Evolutionary conservation across 2,329 filamentous ascomycete genomes (phyloP).

Genomic region (Trichocomaceae sp.): DNA sequence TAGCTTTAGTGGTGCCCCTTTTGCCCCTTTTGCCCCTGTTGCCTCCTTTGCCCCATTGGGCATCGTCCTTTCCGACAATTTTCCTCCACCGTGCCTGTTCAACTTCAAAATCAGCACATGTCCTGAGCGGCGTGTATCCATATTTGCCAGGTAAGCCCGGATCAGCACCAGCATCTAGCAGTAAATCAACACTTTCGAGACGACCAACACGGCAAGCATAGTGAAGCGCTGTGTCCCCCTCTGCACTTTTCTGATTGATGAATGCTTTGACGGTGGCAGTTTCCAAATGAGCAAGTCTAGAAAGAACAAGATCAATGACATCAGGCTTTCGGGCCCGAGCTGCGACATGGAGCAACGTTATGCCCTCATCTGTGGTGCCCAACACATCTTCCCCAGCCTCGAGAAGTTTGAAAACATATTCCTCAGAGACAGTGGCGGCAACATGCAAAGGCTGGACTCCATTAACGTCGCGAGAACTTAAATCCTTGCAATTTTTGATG

Average conservation of each 20-base stretch:
- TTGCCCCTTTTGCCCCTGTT: too few relatives aligned
- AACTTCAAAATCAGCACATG: conserved; percentile 8
- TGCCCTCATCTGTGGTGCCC: conserved; percentile 12
- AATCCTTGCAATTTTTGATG: conserved; percentile 13
- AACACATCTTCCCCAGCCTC: conserved; percentile 14
- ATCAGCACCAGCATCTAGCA: conserved; percentile 3
- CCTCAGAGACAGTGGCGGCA: conserved; percentile 14
- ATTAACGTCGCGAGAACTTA: conserved; percentile 8
- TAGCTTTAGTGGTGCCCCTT: not conserved
- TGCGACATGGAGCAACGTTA: conserved; percentile 16
- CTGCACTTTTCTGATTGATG: conserved; percentile 12
- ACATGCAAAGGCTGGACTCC: conserved; percentile 16
- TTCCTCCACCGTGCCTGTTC: not conserved
- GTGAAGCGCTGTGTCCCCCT: conserved; percentile 16
- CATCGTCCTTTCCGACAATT: not conserved
- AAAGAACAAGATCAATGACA: conserved; percentile 13
- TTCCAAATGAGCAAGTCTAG: not conserved
- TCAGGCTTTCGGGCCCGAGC: conserved; percentile 13
- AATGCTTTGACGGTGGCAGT: conserved; percentile 1
- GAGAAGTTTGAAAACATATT: conserved; percentile 14
- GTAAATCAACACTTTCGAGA: conserved; percentile 1
- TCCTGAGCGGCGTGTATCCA: conserved; percentile 5
- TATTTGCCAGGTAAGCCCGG: conserved; percentile 1
- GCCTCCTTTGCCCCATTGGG: not conserved
- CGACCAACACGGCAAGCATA: conserved; percentile 15